Base-by-base conservation (phyloP, 2,329 filamentous ascomycete species). In the Penicillium sp. region DNA sequence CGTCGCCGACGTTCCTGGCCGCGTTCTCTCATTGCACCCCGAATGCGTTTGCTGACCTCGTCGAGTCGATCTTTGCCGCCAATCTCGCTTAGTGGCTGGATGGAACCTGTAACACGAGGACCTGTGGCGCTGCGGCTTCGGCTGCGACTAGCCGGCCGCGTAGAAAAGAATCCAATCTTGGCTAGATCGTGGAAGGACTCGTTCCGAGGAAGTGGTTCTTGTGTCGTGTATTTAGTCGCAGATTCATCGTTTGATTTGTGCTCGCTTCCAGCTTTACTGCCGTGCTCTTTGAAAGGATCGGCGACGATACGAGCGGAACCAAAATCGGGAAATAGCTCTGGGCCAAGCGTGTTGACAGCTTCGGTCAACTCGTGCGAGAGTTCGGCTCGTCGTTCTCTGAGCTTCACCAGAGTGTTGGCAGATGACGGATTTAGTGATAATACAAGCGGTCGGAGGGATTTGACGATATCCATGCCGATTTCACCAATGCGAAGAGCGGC, bases 391-490 rank as follows among this genome's bases (percentile, higher is more conserved):
- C 84, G 81, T 62, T 83, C 77, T 57, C 91, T 86, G 51, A 99
- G 82, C 64, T 87, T 88, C 61, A 90, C 83, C 49, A 99, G 84
- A 57, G 88, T 90, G 75, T 92, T 96, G 70, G 86, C 88, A 1
- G 90, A 93, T 4, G 86, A 85, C 1, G 94, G 94, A 65, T 89
- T 88, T 66, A 97, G 81, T 62, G 90, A 94, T 33, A 97, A 80
- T 47, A 96, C 79, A 9, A 99, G 83, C 5, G 94, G 94, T 9
- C 91, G 85, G 16, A 99, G 82, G 0, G 93, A 97, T 75, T 97
- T 99, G 77, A 94, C 79, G 56, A 99, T 97, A 69, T 99, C 94
- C 91, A 99, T 97, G 52, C 93, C 94, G n/a, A 96, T 88, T 75
- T 99, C 94, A 47, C 94, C 94, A 63, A 97, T 96, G 11, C 94